Evolutionary conservation across 257 asterid species (phyloP).

Genomic region (Verbascum thapsus): DNA sequence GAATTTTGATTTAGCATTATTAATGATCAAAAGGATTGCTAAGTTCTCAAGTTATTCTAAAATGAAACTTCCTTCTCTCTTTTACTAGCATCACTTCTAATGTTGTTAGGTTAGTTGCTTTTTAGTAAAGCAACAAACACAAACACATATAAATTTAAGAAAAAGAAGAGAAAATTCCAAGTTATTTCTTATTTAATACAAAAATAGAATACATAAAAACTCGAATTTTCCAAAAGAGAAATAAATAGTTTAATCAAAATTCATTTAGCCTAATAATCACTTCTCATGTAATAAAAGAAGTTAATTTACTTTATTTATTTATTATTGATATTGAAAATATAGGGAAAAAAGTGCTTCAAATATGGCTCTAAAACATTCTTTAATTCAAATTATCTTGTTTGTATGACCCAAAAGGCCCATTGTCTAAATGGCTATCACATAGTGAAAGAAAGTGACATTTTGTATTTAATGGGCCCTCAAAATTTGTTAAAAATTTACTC

Average conservation of each 20-base stretch:
- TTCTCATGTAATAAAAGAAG: no score
- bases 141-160: background rate
- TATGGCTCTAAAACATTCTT: background rate
- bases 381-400: background rate
- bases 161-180: background rate
- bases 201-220: background rate
- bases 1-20: background rate
- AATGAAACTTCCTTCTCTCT: constrained; percentile 1
- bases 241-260: no score
- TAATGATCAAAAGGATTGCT: constrained; percentile 20
- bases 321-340: background rate
- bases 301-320: no score
- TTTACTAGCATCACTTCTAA: background rate
- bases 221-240: no score
- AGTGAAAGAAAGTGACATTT: constrained; percentile 4
- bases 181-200: background rate
- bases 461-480: constrained; percentile 14
- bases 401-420: constrained; percentile 16
- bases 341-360: constrained; percentile 4
- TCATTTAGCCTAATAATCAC: no score
- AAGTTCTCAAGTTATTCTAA: constrained; percentile 16
- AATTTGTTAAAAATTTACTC: background rate
- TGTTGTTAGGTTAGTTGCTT: background rate
- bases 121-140: background rate
- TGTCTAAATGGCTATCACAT: background rate